Conservation (phyloP, 345 rosid species). For the Barbarea vulgaris region DNA sequence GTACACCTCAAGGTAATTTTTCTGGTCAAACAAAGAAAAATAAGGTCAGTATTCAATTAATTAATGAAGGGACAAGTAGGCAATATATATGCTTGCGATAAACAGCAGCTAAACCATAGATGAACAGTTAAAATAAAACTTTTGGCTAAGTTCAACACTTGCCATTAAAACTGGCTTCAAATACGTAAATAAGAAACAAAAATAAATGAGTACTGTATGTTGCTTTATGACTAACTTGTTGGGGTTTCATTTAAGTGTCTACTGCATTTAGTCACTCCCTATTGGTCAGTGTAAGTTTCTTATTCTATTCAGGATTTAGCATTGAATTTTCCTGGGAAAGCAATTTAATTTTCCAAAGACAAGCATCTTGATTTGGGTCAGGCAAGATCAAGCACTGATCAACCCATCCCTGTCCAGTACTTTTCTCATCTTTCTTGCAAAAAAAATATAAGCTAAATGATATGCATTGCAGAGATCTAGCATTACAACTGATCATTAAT, state of each 20-base stretch:
- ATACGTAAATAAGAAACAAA: not conserved
- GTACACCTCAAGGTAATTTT: constrained; percentile 92
- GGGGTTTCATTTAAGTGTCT: not conserved
- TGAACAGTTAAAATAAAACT: not conserved
- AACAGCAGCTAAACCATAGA: constrained; percentile 1
- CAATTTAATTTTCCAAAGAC: not conserved
- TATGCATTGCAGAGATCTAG: not conserved
- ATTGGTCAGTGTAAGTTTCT: not conserved
- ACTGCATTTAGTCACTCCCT: constrained; percentile 1
- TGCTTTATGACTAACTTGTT: not conserved
- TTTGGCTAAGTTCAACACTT: not conserved
- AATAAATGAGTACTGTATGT: not conserved
- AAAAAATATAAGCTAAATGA: not conserved
- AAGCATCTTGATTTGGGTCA: not conserved
- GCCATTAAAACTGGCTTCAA: not conserved
- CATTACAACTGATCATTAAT: not conserved
- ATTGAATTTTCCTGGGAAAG: not conserved
- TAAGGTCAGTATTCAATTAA: constrained; percentile 30
- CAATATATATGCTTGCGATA: not conserved
- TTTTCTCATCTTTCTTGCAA: constrained; percentile 10
- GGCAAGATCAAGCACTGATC: not conserved
- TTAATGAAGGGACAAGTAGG: not conserved
- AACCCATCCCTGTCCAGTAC: not conserved
- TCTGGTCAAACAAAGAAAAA: constrained; percentile 54
- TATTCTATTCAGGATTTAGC: not conserved